phyloP scores from a whole-genome alignment of 2,329 filamentous ascomycete genomes.

The Diplocarpon rosae region DNA sequence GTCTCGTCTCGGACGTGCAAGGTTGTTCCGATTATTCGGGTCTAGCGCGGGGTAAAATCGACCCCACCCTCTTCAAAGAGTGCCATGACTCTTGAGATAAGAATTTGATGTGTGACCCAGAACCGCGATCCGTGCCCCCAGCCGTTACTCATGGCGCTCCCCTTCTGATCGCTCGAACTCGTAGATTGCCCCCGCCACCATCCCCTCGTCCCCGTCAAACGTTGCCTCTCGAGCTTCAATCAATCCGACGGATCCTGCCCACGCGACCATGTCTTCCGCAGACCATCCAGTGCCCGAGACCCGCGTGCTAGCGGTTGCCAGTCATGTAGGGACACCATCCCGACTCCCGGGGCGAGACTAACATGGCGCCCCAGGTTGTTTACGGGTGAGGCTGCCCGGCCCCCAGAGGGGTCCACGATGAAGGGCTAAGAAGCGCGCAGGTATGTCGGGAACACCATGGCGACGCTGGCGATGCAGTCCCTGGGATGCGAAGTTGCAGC shows the following conservation, averaged over 20 bases:
- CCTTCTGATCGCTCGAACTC: conserved; percentile 2
- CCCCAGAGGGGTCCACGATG: neutral
- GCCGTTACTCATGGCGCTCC: conserved; percentile 5
- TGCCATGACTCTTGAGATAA: conserved; percentile 9
- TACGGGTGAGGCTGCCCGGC: conserved; percentile 52
- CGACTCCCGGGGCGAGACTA: conserved; percentile 12
- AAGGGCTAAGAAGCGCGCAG: conserved; percentile 35
- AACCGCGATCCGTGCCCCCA: conserved; percentile 1
- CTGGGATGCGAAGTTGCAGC: conserved; percentile 89
- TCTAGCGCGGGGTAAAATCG: conserved; percentile 19
- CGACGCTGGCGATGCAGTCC: conserved; percentile 86
- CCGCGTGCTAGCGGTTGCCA: conserved; percentile 75
- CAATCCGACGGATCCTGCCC: neutral
- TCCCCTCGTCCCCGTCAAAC: neutral
- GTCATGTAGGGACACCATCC: conserved; percentile 61
- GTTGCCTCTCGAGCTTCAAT: neutral
- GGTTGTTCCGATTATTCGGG: conserved; percentile 3
- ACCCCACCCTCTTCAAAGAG: conserved; percentile 8
- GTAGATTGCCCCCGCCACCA: neutral
- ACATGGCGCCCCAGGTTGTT: conserved; percentile 46
- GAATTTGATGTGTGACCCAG: conserved; percentile 2
- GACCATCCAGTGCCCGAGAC: conserved; percentile 41
- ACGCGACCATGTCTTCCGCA: neutral
- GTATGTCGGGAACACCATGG: conserved; percentile 97
- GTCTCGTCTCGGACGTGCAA: no score